Evolutionary conservation across 768 basidiomycete genomes (phyloP), one percentile per base, ranked within the genome.

Genomic region (Tephrocybe sp.): DNA sequence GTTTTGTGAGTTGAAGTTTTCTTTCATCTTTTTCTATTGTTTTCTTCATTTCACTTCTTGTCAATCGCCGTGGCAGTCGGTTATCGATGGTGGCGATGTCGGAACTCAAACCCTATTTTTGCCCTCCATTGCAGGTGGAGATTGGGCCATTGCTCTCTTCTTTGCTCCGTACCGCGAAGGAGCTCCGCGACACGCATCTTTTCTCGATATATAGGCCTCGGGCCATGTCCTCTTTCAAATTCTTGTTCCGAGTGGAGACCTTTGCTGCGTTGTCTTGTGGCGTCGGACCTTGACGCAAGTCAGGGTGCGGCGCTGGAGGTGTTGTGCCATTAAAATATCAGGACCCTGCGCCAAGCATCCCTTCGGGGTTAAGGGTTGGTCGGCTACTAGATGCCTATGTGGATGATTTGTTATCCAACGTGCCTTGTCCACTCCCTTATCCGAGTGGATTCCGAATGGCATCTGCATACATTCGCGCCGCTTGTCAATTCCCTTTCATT

Each of bases 1-100:
- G 93, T 75, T 94, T 54, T 69, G 93, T 95, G 66, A 79, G 86
- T 83, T 41, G n/a, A 44, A 21, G n/a, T 15, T 26, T 41, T 41
- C 16, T 36, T 26, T 47, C 40, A 38, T 36, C 22, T 8, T 27
- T 40, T 40, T 38, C 35, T 56, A 54, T 18, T 16, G 32, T 19
- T 32, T 44, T 53, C 9, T 49, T 24, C 11, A 13, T 11, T 26
- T 18, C 35, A 9, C 7, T 37, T 13, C 32, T 7, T 39, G 16
- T 7, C 37, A 5, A 13, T n/a, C n/a, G n/a, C n/a, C n/a, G n/a
- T n/a, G n/a, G n/a, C n/a, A n/a, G n/a, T n/a, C n/a, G n/a, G n/a
- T n/a, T n/a, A n/a, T n/a, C n/a, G n/a, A n/a, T n/a, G n/a, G n/a
- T n/a, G 32, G 32, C 32, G 15, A 34, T 34, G 32, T 5, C 32